Base-by-base conservation (phyloP, 2,329 filamentous ascomycete genomes). In the Myriosclerotinia curreyana region DNA sequence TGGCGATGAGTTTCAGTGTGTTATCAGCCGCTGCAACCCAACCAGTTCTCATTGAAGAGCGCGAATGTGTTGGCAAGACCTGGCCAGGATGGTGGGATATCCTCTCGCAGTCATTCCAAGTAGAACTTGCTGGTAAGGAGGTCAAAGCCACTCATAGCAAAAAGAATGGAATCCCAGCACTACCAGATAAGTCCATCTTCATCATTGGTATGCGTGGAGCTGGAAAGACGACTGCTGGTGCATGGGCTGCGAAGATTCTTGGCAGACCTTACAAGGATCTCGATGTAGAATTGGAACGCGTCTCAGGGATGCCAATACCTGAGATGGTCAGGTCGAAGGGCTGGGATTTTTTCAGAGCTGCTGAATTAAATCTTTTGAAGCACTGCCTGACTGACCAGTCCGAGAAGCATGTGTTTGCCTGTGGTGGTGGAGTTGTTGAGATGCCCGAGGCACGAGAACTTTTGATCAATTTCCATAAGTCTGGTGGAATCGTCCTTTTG, bases 1-100 rank as follows among this genome's bases (percentile, higher is more conserved):
- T 99, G 15, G 95, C 95, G 31, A 99, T 99, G 92, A 97, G 94
- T 77, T 96, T 99, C 77, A 95, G 92, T 69, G 92, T 99, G 8
- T 81, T 99, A 20, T 86, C 92, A 15, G 79, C 91, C 22, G 84
- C 88, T 38, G 83, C 89, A 0, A 88, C 90, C 1, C 77, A 84
- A 9, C 83, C 91, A 0, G 89, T 92, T 0, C 78, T 96, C 20
- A 86, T 99, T 60, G 83, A 91, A 2, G 95, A 99, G 75, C 89
- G 92, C 66, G 92, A 96, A 72, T 99, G 95, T 75, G 91, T 92
- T 3, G 93, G 90, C 49, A 99, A 99, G 81, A 99, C 95, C 2
- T 99, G 95, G 95, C 95, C 95, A 0, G 95, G 94, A 12, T 99
- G 95, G 92, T 99, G 95, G 95, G 95, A 99, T 76, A 86, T 88